Base-by-base conservation (phyloP, 257 asterid genomes). In the Nicotiana otophora region DNA sequence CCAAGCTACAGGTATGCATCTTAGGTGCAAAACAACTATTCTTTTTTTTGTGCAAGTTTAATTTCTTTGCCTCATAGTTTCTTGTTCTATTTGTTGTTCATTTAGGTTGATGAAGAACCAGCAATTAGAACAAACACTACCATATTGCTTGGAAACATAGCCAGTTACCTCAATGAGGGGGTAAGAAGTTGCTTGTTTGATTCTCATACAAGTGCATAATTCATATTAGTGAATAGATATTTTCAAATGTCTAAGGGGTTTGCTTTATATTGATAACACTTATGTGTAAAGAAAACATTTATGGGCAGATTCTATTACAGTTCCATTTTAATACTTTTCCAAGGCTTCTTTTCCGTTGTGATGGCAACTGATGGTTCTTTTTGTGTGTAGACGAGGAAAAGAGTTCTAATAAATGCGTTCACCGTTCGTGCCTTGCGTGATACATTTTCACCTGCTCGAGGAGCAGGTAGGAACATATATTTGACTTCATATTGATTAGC, bases 391-490 rank as follows among this genome's bases (percentile, higher is more conserved):
- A 93, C 95, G 23, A 91, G 99, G 93, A 96, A 94, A 88, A 94
- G 98, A 87, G 98, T 95, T 77, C 89, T 94, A 86, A 92, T 96
- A 88, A 96, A 96, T 90, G 99, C 99, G 61, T 91, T 96, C 81
- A 96, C 98, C 10, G 97, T 89, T 82, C 97, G 99, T 87, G 99
- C 99, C 86, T 87, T 96, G 89, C 98, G 98, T 69, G 99, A 96
- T 87, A 90, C 98, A 31, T 96, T 94, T 82, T 91, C 98, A 78
- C 99, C 98, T 82, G 98, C 99, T 83, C 89, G 99, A 88, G 99
- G 97, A 88, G 98, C 99, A 89, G 99, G 99, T 96, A 82, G 76
- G 85, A 57, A 17, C 20, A 11, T 75, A 61, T 12, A 14, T 70
- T 61, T 51, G 19, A 4, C 23, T 62, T 42, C 69, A 36, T 62